phyloP scores from a whole-genome alignment of 805 yeast species.

The Peterozyma toletana region DNA sequence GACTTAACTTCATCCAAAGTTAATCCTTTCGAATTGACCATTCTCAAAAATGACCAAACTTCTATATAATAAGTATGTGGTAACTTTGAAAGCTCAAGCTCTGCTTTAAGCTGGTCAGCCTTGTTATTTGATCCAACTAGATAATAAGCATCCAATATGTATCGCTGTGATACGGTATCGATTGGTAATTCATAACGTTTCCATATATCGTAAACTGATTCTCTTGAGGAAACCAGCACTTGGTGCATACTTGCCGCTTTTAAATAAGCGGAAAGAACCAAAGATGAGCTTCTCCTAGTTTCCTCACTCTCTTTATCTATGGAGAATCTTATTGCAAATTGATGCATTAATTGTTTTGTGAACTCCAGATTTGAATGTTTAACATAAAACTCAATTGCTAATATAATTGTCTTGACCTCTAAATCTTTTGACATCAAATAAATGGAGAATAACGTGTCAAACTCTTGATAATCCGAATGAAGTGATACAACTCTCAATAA shows the following conservation, averaged over 20 bases:
- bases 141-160: constrained; percentile 1
- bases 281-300: not conserved
- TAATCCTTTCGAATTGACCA: not conserved
- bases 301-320: not conserved
- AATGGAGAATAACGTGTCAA: constrained; percentile 5
- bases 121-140: not conserved
- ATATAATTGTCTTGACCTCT: not conserved
- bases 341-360: constrained; percentile 8
- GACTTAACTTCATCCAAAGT: not conserved
- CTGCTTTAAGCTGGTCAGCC: not conserved
- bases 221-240: constrained; percentile 1
- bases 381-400: constrained; percentile 4
- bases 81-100: constrained; percentile 1
- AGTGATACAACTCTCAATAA: constrained; percentile 5
- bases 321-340: constrained; percentile 2
- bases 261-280: not conserved
- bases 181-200: not conserved
- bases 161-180: not conserved
- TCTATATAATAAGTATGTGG: constrained; percentile 1
- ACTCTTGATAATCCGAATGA: constrained; percentile 3
- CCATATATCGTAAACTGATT: constrained; percentile 7
- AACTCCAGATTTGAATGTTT: constrained; percentile 4
- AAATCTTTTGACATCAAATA: constrained; percentile 2
- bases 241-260: not conserved
- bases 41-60: not conserved